Percentiles rank a stretch among this genome's conserved stretches.
Evolutionary conservation across 345 rosid species (phyloP).

Genomic region (Trapa incisa): DNA sequence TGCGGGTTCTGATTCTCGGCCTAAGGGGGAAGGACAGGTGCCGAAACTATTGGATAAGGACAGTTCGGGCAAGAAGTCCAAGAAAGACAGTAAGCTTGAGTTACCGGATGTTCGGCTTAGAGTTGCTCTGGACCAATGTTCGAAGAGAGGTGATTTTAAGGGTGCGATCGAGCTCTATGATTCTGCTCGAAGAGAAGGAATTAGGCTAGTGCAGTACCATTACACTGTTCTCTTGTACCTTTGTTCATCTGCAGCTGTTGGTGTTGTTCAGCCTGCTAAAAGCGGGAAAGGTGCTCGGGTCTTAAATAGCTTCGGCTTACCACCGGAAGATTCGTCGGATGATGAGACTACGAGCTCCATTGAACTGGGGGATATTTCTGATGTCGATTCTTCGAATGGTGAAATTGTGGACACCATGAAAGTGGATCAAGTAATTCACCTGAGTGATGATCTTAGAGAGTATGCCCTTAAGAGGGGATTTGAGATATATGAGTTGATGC

Average conservation of each 20-base stretch:
- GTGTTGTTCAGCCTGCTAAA: conserved; percentile 51
- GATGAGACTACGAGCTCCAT: neutral
- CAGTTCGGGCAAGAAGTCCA: conserved; percentile 14
- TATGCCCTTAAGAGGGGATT: conserved; percentile 44
- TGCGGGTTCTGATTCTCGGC: conserved; percentile 1
- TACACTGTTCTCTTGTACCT: conserved; percentile 45
- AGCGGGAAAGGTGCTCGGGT: conserved; percentile 33
- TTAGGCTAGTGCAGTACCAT: conserved; percentile 36
- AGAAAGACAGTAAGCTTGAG: conserved; percentile 19
- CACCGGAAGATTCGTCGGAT: conserved; percentile 9
- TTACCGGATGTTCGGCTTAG: conserved; percentile 15
- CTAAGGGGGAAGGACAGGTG: neutral
- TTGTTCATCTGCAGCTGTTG: conserved; percentile 62
- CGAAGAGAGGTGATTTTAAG: conserved; percentile 43
- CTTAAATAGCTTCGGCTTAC: conserved; percentile 12
- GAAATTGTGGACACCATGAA: conserved; percentile 1
- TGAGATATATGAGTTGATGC: conserved; percentile 42
- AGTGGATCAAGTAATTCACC: conserved; percentile 16
- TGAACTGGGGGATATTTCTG: neutral
- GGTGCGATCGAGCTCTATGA: conserved; percentile 44
- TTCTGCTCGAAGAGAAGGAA: conserved; percentile 29
- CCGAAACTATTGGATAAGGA: conserved; percentile 3
- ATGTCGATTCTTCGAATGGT: conserved; percentile 3
- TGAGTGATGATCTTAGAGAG: conserved; percentile 38
- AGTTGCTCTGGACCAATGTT: conserved; percentile 42